Conservation (phyloP, 768 basidiomycete genomes). For the Rhizopogon sp. region DNA sequence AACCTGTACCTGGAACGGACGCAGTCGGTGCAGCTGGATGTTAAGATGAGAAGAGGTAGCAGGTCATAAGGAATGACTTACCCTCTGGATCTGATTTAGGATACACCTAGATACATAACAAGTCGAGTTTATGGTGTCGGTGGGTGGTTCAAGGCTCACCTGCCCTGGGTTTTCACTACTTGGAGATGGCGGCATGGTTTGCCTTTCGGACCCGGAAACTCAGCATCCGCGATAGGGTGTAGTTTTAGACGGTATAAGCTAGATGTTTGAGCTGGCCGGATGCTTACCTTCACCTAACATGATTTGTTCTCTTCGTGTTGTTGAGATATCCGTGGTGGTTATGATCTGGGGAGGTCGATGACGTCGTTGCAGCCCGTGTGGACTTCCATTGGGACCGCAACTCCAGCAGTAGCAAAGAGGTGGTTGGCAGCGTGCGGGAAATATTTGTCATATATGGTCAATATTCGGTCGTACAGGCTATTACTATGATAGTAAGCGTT, state of each 20-base stretch:
- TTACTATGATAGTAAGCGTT: no score
- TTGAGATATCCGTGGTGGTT: background rate
- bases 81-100: slow-evolving; percentile 41
- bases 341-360: background rate
- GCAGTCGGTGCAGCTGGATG: slow-evolving; percentile 17
- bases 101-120: slow-evolving; percentile 33
- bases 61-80: slow-evolving; percentile 7
- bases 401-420: no score
- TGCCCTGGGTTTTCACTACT: slow-evolving; percentile 42
- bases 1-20: slow-evolving; percentile 17
- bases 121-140: background rate
- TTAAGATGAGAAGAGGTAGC: background rate
- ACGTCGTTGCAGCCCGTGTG: background rate
- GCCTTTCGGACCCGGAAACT: slow-evolving; percentile 33
- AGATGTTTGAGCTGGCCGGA: background rate
- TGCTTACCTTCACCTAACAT: slow-evolving; percentile 19
- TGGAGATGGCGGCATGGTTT: slow-evolving; percentile 39
- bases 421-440: no score
- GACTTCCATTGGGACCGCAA: no score
- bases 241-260: background rate
- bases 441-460: no score
- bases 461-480: no score
- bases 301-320: slow-evolving; percentile 4
- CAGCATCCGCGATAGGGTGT: slow-evolving; percentile 28
- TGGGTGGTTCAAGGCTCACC: slow-evolving; percentile 17